These are phyloP conservation scores for Colletotrichum brevisporum DNA, from an alignment of 2,329 filamentous ascomycete species.

Conservation along the genomic window DNA sequence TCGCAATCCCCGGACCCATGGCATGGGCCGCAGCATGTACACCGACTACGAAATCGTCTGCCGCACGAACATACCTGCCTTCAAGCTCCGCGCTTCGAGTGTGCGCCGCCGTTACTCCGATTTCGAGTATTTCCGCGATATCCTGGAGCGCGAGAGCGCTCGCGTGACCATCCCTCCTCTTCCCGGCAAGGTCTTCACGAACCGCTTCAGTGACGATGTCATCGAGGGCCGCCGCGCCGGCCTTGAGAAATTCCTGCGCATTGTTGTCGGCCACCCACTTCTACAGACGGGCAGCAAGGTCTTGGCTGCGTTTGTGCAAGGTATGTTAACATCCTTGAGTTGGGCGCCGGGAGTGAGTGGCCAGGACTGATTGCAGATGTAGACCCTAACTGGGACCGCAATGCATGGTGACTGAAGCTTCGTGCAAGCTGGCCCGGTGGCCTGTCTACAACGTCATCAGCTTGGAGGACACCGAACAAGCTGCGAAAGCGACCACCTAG, in stretches of 20 bases:
- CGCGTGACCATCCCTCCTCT: conserved; percentile 96
- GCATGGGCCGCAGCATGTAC: conserved; percentile 96
- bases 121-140: conserved; percentile 99
- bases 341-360: too few relatives aligned
- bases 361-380: background rate
- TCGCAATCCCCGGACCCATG: conserved; percentile 92
- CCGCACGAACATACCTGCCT: conserved; percentile 98
- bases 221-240: conserved; percentile 95
- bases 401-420: conserved; percentile 77
- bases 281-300: conserved; percentile 99
- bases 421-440: conserved; percentile 35
- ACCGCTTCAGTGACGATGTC: conserved; percentile 97
- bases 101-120: conserved; percentile 97
- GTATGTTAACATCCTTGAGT: conserved; percentile 58
- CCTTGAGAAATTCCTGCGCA: conserved; percentile 95
- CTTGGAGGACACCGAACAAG: conserved; percentile 36
- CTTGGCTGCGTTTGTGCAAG: conserved; percentile 95
- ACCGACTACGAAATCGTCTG: conserved; percentile 99
- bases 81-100: conserved; percentile 91
- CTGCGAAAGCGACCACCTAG: conserved; percentile 37
- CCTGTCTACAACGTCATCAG: conserved; percentile 21
- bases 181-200: conserved; percentile 97
- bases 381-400: conserved; percentile 93
- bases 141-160: conserved; percentile 94
- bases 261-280: conserved; percentile 95